Conservation (phyloP, 2,329 filamentous ascomycete species). For the Nothophoma quercina region DNA sequence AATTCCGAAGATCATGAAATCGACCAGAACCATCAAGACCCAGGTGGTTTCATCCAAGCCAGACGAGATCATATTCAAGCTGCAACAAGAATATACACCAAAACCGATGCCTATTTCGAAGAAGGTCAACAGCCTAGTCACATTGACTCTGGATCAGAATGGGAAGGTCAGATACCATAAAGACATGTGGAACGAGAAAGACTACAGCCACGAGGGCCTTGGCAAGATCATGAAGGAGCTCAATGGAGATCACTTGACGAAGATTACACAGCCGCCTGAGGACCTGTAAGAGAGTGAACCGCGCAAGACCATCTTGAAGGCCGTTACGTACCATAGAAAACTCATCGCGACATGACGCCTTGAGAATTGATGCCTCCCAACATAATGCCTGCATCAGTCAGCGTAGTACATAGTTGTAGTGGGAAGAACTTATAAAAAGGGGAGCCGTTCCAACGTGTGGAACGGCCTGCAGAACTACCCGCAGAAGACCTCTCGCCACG, state of each 20-base stretch:
- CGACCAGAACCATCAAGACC: conserved; percentile 51
- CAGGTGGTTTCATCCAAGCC: conserved; percentile 51
- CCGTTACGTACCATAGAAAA: not conserved
- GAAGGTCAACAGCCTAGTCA: conserved; percentile 63
- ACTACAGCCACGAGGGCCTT: conserved; percentile 64
- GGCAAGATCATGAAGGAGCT: conserved; percentile 60
- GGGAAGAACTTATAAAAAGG: conserved; percentile 53
- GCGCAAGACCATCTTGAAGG: not conserved
- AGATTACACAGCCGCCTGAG: conserved; percentile 51
- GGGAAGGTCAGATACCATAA: conserved; percentile 66
- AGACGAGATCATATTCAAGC: conserved; percentile 56
- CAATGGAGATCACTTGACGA: conserved; percentile 58
- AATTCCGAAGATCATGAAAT: conserved; percentile 54
- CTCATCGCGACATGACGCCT: not conserved
- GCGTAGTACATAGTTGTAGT: conserved; percentile 29
- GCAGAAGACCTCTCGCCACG: conserved; percentile 21
- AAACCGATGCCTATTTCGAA: conserved; percentile 52
- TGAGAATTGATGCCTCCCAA: too few relatives aligned
- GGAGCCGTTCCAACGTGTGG: conserved; percentile 34
- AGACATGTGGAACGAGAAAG: conserved; percentile 67
- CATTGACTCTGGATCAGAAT: conserved; percentile 62
- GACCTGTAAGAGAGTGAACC: conserved; percentile 10
- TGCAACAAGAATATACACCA: conserved; percentile 58
- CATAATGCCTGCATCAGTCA: conserved; percentile 23
- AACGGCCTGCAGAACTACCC: conserved; percentile 30